Evolutionary conservation across 129 eudicot species (phyloP).

Genomic region (Lactuca sativa): DNA sequence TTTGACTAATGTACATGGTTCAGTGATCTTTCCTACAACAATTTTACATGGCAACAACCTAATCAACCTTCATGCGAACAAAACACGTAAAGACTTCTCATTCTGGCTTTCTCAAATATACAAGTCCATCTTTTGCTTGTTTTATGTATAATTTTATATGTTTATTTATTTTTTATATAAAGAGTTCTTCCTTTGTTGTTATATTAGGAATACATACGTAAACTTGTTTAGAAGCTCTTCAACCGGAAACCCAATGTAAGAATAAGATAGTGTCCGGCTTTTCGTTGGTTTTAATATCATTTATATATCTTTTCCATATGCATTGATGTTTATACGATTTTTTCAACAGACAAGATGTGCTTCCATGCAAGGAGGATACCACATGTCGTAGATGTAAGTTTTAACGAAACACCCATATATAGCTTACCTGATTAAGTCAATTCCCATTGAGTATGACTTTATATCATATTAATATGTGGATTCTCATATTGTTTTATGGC

Average conservation of each 20-base stretch:
- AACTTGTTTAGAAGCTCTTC: slow-evolving; percentile 82
- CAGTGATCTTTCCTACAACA: slow-evolving; percentile 93
- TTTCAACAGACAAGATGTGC: slow-evolving; percentile 58
- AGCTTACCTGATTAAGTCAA: too few species aligned
- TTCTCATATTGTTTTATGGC: slow-evolving; percentile 13
- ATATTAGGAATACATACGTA: slow-evolving; percentile 54
- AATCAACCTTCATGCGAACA: slow-evolving; percentile 54
- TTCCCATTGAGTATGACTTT: not conserved
- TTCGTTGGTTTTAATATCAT: slow-evolving; percentile 11
- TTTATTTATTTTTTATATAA: not conserved
- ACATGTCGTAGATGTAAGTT: slow-evolving; percentile 79
- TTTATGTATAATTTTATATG: not conserved
- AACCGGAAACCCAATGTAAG: slow-evolving; percentile 51
- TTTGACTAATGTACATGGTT: slow-evolving; percentile 17
- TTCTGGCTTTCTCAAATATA: not conserved
- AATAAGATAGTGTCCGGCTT: not conserved
- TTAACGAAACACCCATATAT: not conserved
- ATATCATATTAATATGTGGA: not conserved
- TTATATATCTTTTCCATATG: not conserved
- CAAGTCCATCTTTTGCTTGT: too few species aligned
- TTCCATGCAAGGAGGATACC: slow-evolving; percentile 56
- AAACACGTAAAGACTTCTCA: slow-evolving; percentile 48
- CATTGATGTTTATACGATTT: slow-evolving; percentile 2
- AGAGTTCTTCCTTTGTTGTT: slow-evolving; percentile 1
- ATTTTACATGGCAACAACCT: slow-evolving; percentile 78